Base-by-base conservation (phyloP, 106 monocot species). In the Amphibolis antarctica region DNA sequence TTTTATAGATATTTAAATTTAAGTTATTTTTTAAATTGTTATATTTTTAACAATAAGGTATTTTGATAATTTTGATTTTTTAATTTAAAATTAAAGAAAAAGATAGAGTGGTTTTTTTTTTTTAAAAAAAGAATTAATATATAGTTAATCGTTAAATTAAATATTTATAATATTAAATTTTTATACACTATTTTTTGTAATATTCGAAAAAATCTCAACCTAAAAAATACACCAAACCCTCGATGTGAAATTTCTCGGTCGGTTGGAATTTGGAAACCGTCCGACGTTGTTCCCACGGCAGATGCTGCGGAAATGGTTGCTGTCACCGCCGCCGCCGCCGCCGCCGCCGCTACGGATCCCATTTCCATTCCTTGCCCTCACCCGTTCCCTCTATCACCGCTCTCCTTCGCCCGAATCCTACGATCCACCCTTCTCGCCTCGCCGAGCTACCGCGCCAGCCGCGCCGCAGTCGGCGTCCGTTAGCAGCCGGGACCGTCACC, bases 361-460 rank as follows among this genome's bases (percentile, higher is more conserved):
- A 0, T 26, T 26, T 26, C 27, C 25, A 3, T 2, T 49, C 48
- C 13, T 57, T 17, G 28, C 28, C 57, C 26, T 28, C 57, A 14
- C 25, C 57, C 14, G 53, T 53, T 28, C 57, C 4, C 57, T 28
- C 25, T 17, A 57, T 13, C 25, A 25, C 53, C 53, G 1, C 42
- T 22, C 45, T 25, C 9, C 62, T 23, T 48, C 48, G 1, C 14
- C 46, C 56, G 69, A 55, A 1, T 26, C 66, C 66, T 36, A 74
- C 80, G 82, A 82, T 62, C 79, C 77, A 19, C 80, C 85, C 7
- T 85, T 77, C 70, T 79, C 76, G 56, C 67, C 68, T 10, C 29
- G 51, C 74, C 43, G 50, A 21, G 54, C 67, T 61, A 26, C 63
- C 63, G 9, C 25, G 24, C 69, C 36, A 28, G 30, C 63, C 63